Base-by-base conservation (phyloP, 2,329 filamentous ascomycete genomes). In the Exophiala sideris region DNA sequence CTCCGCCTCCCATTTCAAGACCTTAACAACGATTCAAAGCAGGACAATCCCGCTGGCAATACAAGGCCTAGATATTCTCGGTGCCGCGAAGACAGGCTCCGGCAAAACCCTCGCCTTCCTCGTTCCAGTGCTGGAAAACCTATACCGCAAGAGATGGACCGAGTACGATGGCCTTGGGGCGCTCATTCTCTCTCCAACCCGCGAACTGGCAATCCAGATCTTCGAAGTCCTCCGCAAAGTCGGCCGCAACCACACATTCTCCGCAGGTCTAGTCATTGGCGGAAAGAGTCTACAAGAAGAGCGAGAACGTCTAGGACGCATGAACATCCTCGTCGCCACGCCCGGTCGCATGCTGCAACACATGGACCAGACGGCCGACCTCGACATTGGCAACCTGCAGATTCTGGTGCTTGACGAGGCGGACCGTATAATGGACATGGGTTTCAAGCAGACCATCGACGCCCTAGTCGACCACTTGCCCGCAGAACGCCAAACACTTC, bases 321-420 rank as follows among this genome's bases (percentile, higher is more conserved):
- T 99, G 92, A 99, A 97, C 68, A 97, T 99, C 45, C 75, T 99
- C 21, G 90, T 99, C 8, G 95, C 91, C 66, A 99, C 94, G 1
- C 94, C 94, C 0, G 94, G 94, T 1, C 84, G 94, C 34, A 95
- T 99, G 80, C 75, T 97, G 63, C 94, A 99, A 72, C 94, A 99
- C 71, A 78, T 99, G 66, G 92, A 95, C 66, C 91, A 96, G 75
- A 97, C 92, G 0, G 89, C 90, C 0, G 85, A 87, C 14, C 88
- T 99, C 67, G 90, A 92, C 61, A 88, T 92, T 59, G 87, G 94
- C 68, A 94, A 95, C 68, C 71, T 99, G 60, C 89, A 95, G 73
- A 88, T 99, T 69, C 76, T 99, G 47, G 91, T 99, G 0, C 77
- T 99, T 52, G 94, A 99, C 65, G 94, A 99, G 71, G 94, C 94